A percentile compares a stretch with the other conserved stretches of the same genome.
Evolutionary conservation across 352 stramenopile species (phyloP).

Genomic region (Globisporangium perplexum): DNA sequence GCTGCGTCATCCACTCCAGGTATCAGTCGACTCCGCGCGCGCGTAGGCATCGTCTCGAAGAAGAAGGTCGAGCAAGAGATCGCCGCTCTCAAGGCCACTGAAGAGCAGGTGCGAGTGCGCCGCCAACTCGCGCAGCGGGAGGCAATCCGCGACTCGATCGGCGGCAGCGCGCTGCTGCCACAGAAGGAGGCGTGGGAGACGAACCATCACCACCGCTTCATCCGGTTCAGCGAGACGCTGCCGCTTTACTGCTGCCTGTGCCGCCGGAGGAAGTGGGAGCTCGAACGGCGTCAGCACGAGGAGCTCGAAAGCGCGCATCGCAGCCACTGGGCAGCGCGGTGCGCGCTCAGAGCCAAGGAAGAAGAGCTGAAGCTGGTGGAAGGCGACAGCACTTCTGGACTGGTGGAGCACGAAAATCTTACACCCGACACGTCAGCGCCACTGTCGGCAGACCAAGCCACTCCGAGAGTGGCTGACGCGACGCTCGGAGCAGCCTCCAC

Average conservation of each 20-base stretch:
- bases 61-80: constrained; percentile 56
- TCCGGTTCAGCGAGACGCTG: constrained; percentile 21
- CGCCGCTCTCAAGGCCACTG: constrained; percentile 28
- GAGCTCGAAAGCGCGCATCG: constrained; percentile 41
- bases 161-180: constrained; percentile 8
- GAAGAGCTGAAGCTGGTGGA: constrained; percentile 33
- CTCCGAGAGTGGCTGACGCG: too few species aligned
- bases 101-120: constrained; percentile 25
- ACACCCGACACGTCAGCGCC: not conserved
- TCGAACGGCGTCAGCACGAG: constrained; percentile 35
- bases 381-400: not conserved
- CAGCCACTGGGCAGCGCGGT: constrained; percentile 25
- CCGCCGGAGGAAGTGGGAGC: constrained; percentile 53
- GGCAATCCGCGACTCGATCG: constrained; percentile 9
- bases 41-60: constrained; percentile 45
- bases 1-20: constrained; percentile 11
- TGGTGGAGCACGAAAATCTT: not conserved
- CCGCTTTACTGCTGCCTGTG: constrained; percentile 61
- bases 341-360: constrained; percentile 32
- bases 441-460: not conserved
- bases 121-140: constrained; percentile 14
- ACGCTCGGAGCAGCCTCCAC: not conserved
- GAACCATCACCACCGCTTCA: constrained; percentile 62
- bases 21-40: constrained; percentile 27
- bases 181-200: constrained; percentile 61